These are phyloP conservation scores for Pontederia paniculata DNA, from an alignment of 176 grass and related monocot species.

Conservation along the genomic window DNA sequence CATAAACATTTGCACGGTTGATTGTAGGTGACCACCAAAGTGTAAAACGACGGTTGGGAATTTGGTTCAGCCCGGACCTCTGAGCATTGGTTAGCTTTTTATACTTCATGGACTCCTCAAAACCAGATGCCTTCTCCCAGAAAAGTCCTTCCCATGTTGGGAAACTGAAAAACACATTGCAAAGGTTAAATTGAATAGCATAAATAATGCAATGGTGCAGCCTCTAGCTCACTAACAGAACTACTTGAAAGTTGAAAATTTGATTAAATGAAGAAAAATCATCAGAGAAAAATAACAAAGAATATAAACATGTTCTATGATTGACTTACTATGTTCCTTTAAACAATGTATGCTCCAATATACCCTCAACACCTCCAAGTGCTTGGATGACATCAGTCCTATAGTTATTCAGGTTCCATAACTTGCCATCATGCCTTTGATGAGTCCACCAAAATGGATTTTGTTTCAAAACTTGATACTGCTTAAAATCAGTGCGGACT, in stretches of 20 bases:
- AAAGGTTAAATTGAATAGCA: constrained; percentile 26
- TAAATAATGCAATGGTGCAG: not conserved
- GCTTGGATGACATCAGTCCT: constrained; percentile 99
- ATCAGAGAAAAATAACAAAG: not conserved
- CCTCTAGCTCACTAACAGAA: too few relatives aligned
- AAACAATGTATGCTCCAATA: constrained; percentile 93
- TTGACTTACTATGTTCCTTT: constrained; percentile 73
- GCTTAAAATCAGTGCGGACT: constrained; percentile 95
- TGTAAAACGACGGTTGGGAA: constrained; percentile 95
- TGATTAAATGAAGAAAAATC: too few relatives aligned
- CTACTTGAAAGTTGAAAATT: too few relatives aligned
- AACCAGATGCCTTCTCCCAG: constrained; percentile 96
- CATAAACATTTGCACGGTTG: constrained; percentile 83
- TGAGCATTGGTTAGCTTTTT: constrained; percentile 98
- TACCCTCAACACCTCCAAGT: constrained; percentile 97
- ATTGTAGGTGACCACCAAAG: constrained; percentile 96
- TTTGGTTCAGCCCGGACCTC: constrained; percentile 88
- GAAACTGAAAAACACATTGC: constrained; percentile 65
- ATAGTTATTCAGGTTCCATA: constrained; percentile 99
- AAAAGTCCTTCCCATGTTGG: constrained; percentile 98
- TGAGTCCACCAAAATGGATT: constrained; percentile 99
- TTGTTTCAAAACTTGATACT: constrained; percentile 99
- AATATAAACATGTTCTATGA: not conserved
- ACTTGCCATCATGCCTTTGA: constrained; percentile 91
- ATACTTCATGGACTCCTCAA: constrained; percentile 99